A percentile compares a stretch with the other conserved stretches of the same genome.
Conservation (phyloP, 371 early-diverging fungal species). For the Lichtheimia ornata region DNA sequence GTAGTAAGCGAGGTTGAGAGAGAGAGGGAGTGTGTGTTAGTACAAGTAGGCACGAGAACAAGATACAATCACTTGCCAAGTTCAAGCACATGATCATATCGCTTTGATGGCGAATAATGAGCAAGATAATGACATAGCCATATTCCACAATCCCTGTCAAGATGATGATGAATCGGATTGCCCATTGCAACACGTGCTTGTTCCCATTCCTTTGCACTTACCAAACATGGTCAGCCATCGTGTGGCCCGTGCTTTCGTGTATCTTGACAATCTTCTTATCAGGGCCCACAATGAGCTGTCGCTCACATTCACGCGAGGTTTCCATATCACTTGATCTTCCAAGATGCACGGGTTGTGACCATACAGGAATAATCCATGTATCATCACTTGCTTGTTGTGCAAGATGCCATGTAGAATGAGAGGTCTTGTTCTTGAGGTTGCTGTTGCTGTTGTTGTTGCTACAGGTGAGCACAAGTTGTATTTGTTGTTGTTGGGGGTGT, state of each 20-base stretch:
- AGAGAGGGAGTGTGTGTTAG: no score
- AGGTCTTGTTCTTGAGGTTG: no score
- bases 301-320: slow-evolving; percentile 5
- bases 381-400: slow-evolving; percentile 4
- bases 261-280: slow-evolving; percentile 19
- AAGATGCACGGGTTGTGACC: slow-evolving; percentile 31
- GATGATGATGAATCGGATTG: background rate
- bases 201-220: background rate
- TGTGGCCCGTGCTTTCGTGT: slow-evolving; percentile 40
- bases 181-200: background rate
- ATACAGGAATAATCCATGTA: slow-evolving; percentile 40
- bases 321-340: slow-evolving; percentile 5
- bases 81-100: slow-evolving; percentile 23
- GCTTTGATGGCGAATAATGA: background rate
- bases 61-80: slow-evolving; percentile 20
- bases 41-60: no score
- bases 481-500: background rate
- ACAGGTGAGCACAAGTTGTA: slow-evolving; percentile 14
- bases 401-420: no score
- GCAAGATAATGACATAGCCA: slow-evolving; percentile 35
- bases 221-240: slow-evolving; percentile 50
- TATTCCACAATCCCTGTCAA: slow-evolving; percentile 48
- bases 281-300: slow-evolving; percentile 32
- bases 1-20: background rate
- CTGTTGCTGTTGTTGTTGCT: no score